Conservation (phyloP, 352 stramenopile species). For the Phytophthora palmivora region DNA sequence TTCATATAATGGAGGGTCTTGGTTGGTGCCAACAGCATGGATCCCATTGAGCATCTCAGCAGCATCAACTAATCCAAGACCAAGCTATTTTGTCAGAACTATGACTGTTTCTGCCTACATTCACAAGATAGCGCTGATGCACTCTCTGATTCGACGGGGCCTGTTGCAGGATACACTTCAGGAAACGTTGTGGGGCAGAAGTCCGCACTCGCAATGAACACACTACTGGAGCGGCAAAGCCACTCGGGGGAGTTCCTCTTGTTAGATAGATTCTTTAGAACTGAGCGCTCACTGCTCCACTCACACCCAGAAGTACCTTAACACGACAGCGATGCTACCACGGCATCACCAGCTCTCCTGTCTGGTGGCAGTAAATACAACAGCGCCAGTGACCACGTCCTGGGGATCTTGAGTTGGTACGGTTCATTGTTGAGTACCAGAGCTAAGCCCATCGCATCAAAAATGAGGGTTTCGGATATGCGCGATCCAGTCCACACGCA, state of each 20-base stretch:
- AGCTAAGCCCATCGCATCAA: conserved; percentile 32
- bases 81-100: neutral
- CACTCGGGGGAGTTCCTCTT: no score
- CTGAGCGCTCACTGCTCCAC: no score
- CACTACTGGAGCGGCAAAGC: no score
- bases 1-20: conserved; percentile 4
- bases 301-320: conserved; percentile 3
- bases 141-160: neutral
- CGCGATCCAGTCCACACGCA: conserved; percentile 15
- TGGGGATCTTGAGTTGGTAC: conserved; percentile 36
- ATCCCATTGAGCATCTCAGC: neutral
- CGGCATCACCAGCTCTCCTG: neutral
- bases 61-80: neutral
- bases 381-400: no score
- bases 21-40: neutral
- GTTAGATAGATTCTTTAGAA: no score
- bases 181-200: no score
- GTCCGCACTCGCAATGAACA: no score
- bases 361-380: conserved; percentile 1
- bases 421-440: conserved; percentile 31
- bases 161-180: no score
- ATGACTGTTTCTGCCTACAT: neutral
- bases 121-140: neutral
- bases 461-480: conserved; percentile 13
- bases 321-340: neutral